phyloP scores from a whole-genome alignment of 2,329 filamentous ascomycete species.

The Pezicula radicicola region DNA sequence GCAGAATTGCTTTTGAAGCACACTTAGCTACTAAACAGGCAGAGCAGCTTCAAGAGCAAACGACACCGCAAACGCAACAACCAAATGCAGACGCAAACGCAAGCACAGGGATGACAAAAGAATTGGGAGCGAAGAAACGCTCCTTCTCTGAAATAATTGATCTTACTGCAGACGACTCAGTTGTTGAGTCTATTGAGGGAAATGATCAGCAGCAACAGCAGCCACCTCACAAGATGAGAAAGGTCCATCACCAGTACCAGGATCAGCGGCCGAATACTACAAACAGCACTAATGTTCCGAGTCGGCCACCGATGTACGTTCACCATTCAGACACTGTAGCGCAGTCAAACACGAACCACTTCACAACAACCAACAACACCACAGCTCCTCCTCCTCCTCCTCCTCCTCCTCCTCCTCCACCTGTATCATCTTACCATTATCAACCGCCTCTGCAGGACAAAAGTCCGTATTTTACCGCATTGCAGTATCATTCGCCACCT shows the following conservation, averaged over 20 bases:
- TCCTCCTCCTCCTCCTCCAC: too few species aligned
- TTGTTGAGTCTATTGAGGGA: slow-evolving; percentile 1
- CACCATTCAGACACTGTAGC: too few species aligned
- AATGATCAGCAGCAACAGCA: neutral
- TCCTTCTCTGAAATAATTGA: slow-evolving; percentile 9
- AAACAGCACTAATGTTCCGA: neutral
- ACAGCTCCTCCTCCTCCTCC: neutral
- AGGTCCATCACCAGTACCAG: neutral
- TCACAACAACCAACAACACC: too few species aligned
- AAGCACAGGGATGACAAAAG: slow-evolving; percentile 2
- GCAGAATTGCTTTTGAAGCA: too few species aligned
- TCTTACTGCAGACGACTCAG: slow-evolving; percentile 1
- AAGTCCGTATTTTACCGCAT: neutral
- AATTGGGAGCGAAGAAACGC: slow-evolving; percentile 5
- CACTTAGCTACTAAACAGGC: neutral
- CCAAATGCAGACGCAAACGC: neutral
- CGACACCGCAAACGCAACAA: neutral
- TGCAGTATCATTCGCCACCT: neutral
- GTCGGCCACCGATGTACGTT: too few species aligned
- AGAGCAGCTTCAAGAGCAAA: neutral
- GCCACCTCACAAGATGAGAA: neutral
- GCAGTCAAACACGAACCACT: too few species aligned
- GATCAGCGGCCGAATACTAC: neutral
- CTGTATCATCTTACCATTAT: neutral
- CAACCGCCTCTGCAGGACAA: neutral